Percentiles rank a stretch among this genome's conserved stretches.
Conservation (phyloP, 495 filamentous ascomycete genomes). For the Xylaria venustula region DNA sequence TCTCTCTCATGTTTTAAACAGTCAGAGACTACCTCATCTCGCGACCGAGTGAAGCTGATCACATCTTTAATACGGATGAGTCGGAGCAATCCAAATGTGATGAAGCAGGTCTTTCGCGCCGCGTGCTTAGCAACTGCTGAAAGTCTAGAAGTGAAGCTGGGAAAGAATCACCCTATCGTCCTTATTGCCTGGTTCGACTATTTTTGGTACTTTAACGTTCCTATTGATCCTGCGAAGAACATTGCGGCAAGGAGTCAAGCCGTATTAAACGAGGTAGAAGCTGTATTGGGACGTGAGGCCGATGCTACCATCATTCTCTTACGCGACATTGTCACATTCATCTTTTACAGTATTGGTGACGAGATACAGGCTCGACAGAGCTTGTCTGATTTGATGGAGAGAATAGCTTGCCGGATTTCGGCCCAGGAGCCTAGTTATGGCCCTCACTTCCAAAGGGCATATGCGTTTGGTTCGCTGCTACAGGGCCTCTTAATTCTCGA, state of each 20-base stretch:
- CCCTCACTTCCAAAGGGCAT: neutral
- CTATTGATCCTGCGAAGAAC: neutral
- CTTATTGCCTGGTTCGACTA: neutral
- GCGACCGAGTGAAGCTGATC: neutral
- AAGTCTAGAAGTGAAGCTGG: neutral
- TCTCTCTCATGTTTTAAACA: neutral
- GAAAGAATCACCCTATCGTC: neutral
- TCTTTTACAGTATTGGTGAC: conserved; percentile 1
- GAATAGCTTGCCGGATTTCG: neutral
- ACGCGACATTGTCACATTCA: neutral
- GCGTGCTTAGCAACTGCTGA: neutral
- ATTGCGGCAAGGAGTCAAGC: neutral
- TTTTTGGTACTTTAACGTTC: conserved; percentile 2
- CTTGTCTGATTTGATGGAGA: neutral
- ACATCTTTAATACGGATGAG: neutral
- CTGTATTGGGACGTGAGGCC: neutral
- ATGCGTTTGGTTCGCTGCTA: neutral
- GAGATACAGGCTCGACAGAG: neutral
- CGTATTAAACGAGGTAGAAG: neutral
- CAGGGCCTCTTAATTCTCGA: neutral
- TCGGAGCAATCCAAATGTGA: neutral
- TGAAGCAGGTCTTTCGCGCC: neutral
- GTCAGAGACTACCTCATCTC: neutral
- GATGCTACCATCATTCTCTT: neutral
- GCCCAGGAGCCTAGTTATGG: neutral